Percentiles rank a stretch among this genome's conserved stretches.
Conservation (phyloP, 2,329 filamentous ascomycete genomes). For the Aureobasidium sp. region DNA sequence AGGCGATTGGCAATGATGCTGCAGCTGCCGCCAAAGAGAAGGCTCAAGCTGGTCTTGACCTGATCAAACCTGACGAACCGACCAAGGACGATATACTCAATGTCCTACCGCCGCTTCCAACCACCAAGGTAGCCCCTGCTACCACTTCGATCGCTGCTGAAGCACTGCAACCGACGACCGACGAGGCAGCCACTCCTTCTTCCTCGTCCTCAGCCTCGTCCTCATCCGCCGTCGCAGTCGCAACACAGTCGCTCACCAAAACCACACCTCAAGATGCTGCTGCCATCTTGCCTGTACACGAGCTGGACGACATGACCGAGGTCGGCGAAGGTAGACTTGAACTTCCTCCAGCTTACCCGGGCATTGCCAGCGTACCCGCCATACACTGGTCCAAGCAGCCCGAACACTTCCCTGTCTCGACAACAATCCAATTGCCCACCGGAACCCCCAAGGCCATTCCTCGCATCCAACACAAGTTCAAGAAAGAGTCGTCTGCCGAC, state of each 20-base stretch:
- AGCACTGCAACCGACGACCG: not conserved
- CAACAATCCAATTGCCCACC: slow-evolving; percentile 69
- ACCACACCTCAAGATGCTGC: not conserved
- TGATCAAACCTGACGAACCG: not conserved
- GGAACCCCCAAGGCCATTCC: slow-evolving; percentile 64
- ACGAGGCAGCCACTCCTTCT: not conserved
- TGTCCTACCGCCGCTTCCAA: not conserved
- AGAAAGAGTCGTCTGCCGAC: slow-evolving; percentile 52
- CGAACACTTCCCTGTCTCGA: slow-evolving; percentile 65
- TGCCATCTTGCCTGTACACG: not conserved
- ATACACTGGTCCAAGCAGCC: slow-evolving; percentile 59
- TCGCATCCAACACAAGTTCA: slow-evolving; percentile 67
- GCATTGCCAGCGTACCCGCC: not conserved
- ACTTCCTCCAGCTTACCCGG: slow-evolving; percentile 20
- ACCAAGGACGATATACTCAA: not conserved
- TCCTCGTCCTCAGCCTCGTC: not conserved
- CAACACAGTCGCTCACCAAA: not conserved
- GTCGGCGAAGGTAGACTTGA: slow-evolving; percentile 27
- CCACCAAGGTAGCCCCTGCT: not conserved
- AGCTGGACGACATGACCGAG: slow-evolving; percentile 7
- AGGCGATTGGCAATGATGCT: slow-evolving; percentile 6
- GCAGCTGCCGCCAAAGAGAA: not conserved
- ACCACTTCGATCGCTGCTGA: not conserved
- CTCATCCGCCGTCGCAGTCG: not conserved
- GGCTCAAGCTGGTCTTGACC: slow-evolving; percentile 6